A percentile compares a stretch with the other conserved stretches of the same genome.
phyloP scores from a whole-genome alignment of 192 early-diverging fungal species.

The Coemansia sp. region DNA sequence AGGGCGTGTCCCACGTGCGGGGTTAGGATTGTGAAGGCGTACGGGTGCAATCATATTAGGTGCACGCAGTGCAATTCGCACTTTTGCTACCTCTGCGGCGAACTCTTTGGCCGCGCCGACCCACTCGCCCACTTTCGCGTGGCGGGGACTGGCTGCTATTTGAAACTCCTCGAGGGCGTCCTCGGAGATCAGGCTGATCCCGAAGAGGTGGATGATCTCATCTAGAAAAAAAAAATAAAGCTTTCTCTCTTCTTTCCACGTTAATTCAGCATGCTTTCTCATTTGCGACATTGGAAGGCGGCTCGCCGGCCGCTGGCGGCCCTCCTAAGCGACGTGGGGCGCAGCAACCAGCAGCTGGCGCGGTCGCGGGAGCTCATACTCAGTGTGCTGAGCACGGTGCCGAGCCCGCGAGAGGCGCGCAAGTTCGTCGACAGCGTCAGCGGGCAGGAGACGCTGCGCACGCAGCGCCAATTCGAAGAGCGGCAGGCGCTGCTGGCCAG shows the following conservation, averaged over 20 bases:
- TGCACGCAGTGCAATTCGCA: constrained; percentile 21
- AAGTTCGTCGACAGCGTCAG: constrained; percentile 48
- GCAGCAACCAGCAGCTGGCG: not conserved
- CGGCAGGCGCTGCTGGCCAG: constrained; percentile 29
- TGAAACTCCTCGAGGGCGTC: constrained; percentile 20
- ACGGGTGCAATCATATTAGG: constrained; percentile 33
- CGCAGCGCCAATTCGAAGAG: constrained; percentile 42
- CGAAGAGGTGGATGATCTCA: not conserved
- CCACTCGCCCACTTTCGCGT: constrained; percentile 18
- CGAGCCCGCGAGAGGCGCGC: constrained; percentile 52
- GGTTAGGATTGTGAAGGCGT: constrained; percentile 13
- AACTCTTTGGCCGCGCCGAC: not conserved
- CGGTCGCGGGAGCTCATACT: constrained; percentile 52
- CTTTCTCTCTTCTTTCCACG: not conserved
- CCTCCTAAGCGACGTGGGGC: not conserved
- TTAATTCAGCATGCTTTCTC: not conserved
- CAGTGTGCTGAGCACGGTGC: constrained; percentile 47
- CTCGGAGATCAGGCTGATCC: not conserved
- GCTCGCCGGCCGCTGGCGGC: not conserved
- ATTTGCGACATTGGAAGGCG: not conserved
- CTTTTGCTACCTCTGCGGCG: constrained; percentile 33
- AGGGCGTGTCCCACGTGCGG: constrained; percentile 22
- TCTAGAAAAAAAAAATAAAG: not conserved
- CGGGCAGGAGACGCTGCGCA: constrained; percentile 45
- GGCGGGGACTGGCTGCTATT: constrained; percentile 1